Evolutionary conservation across 768 basidiomycete genomes (phyloP), one percentile per base, ranked within the genome.

Genomic region (Naganishia vaughanmartiniae): DNA sequence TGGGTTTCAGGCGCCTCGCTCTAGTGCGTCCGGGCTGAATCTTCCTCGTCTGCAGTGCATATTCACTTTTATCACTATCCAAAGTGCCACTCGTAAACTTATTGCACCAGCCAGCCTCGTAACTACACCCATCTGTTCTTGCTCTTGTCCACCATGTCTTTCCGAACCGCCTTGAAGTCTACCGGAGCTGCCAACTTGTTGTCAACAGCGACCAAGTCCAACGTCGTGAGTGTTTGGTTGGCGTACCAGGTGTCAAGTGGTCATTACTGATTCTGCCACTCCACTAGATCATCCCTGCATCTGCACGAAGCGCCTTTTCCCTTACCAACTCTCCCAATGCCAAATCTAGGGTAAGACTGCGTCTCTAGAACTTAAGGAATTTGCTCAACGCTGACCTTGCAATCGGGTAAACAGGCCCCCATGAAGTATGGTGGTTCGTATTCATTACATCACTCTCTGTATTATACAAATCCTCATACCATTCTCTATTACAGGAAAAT

Each of bases 371-470:
- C 30, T 28, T 26, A 7, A 33, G 12, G 33, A 42, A 14, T 45
- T 30, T 26, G 24, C 28, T 24, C 36, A 24, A 21, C 12, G 24
- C 42, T 65, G 42, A 30, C 60, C 30, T 28, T n/a, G 21, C 28
- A 39, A 55, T 34, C 54, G 36, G 21, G 2, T 39, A 33, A 36
- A 12, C 60, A 79, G 80, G 72, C 79, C 34, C 80, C 80, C 24
- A 72, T 78, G 58, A 81, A 81, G 70, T 79, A 76, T 73, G 80
- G 80, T 66, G 79, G 80, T 70, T 77, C 78, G 72, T 81, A 79
- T 77, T 77, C 31, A 92, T 96, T 63, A 9, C n/a, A n/a, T 42
- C 42, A 4, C 39, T 24, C 26, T 1, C 14, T 4, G 39, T 11
- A 39, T 28, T 17, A 34, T 12, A 36, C 24, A 2, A 5, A 39